Conservation (phyloP, 805 yeast genomes). For the Jamesozyma spencerorum region DNA sequence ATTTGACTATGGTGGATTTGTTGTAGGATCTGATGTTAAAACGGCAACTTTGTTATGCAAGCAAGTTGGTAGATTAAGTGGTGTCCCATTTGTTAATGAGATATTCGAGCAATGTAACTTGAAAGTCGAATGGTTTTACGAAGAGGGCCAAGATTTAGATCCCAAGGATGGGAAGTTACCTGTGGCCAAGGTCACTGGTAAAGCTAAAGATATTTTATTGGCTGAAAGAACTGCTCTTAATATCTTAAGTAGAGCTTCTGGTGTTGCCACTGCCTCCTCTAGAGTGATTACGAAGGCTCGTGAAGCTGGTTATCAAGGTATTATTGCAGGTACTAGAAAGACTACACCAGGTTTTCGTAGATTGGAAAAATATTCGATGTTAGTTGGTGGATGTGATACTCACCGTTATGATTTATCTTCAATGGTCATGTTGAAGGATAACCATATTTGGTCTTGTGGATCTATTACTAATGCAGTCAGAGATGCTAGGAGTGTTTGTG, state of each 20-base stretch:
- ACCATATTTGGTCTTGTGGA: slow-evolving; percentile 88
- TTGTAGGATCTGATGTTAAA: slow-evolving; percentile 70
- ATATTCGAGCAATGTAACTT: slow-evolving; percentile 71
- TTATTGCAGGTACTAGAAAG: slow-evolving; percentile 91
- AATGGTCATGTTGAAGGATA: slow-evolving; percentile 95
- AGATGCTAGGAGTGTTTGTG: slow-evolving; percentile 71
- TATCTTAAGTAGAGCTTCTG: slow-evolving; percentile 72
- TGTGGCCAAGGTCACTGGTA: slow-evolving; percentile 73
- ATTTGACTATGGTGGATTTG: slow-evolving; percentile 90
- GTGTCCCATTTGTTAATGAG: slow-evolving; percentile 83
- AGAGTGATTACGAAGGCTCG: slow-evolving; percentile 53
- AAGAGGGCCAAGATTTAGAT: slow-evolving; percentile 57
- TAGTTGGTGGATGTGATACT: slow-evolving; percentile 89
- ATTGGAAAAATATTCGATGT: slow-evolving; percentile 87
- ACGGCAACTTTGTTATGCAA: slow-evolving; percentile 76
- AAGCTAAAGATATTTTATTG: slow-evolving; percentile 66
- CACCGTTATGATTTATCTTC: slow-evolving; percentile 86
- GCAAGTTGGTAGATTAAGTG: slow-evolving; percentile 68
- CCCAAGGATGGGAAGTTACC: slow-evolving; percentile 45
- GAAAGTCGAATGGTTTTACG: slow-evolving; percentile 57
- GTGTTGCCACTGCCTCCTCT: slow-evolving; percentile 71
- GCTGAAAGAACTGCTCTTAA: slow-evolving; percentile 86
- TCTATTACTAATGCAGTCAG: slow-evolving; percentile 78
- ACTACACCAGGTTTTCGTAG: slow-evolving; percentile 94
- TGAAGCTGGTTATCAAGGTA: slow-evolving; percentile 61